These are phyloP conservation scores for Chaetomium cochliodes DNA, from an alignment of 495 filamentous ascomycete genomes.

Conservation along the genomic window DNA sequence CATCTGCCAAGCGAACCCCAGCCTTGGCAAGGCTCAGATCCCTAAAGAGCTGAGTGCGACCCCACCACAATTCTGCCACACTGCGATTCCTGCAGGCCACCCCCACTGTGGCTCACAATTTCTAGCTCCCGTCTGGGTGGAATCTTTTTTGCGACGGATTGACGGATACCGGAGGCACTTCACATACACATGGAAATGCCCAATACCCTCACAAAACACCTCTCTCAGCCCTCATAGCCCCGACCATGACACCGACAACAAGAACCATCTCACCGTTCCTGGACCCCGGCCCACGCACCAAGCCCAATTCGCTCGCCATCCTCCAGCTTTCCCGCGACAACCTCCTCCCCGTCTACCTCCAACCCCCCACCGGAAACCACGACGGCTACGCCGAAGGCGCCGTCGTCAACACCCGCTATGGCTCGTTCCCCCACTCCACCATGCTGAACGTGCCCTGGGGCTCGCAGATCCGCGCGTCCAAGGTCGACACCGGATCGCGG, in stretches of 20 bases:
- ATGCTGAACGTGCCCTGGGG: conserved; percentile 83
- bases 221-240: not conserved
- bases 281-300: conserved; percentile 57
- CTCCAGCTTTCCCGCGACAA: conserved; percentile 83
- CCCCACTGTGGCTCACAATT: no score
- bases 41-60: no score
- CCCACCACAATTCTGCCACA: no score
- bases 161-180: no score
- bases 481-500: conserved; percentile 82
- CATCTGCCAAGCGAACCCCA: no score
- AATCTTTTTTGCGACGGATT: no score
- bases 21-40: no score
- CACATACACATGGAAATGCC: no score
- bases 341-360: conserved; percentile 70
- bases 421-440: conserved; percentile 89
- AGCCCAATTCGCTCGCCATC: conserved; percentile 63
- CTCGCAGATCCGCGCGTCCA: conserved; percentile 83
- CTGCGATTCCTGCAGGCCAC: no score
- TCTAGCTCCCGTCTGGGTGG: no score
- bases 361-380: conserved; percentile 55
- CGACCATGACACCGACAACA: conserved; percentile 32
- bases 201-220: no score
- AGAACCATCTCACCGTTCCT: conserved; percentile 64
- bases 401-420: conserved; percentile 90
- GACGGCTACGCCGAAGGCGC: conserved; percentile 76